A percentile compares a stretch with the other conserved stretches of the same genome.
Conservation (phyloP, 2,329 filamentous ascomycete species). For the Tolypocladium paradoxum region DNA sequence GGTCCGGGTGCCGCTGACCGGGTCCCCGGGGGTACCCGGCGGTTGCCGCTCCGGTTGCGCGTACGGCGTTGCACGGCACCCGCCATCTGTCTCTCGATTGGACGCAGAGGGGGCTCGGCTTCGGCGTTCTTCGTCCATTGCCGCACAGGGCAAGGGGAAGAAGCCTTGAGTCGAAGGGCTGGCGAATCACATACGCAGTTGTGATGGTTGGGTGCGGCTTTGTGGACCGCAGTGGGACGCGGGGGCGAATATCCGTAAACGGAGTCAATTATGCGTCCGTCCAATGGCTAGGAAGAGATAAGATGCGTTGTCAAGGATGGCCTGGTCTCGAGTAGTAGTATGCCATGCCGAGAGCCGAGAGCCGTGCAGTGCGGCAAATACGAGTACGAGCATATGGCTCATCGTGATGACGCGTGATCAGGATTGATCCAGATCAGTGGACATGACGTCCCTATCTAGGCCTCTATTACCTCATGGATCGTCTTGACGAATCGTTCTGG, state of each 20-base stretch:
- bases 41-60: background rate
- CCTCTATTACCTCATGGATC: slow-evolving; percentile 55
- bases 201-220: background rate
- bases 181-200: background rate
- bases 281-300: background rate
- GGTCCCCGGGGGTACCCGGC: background rate
- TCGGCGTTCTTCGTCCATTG: background rate
- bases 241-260: background rate
- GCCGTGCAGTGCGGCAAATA: background rate
- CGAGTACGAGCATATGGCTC: too few relatives aligned
- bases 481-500: slow-evolving; percentile 60
- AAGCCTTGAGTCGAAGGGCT: too few relatives aligned
- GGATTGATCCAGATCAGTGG: background rate
- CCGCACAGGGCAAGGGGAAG: background rate
- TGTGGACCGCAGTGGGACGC: background rate
- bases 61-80: background rate
- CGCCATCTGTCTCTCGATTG: background rate
- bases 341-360: too few relatives aligned
- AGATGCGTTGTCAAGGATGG: too few relatives aligned
- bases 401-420: too few relatives aligned
- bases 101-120: background rate
- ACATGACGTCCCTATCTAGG: slow-evolving; percentile 8
- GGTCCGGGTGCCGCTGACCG: background rate
- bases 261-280: too few relatives aligned
- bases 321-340: too few relatives aligned